phyloP scores from a whole-genome alignment of 371 early-diverging fungal genomes.

The Apophysomyces variabilis region DNA sequence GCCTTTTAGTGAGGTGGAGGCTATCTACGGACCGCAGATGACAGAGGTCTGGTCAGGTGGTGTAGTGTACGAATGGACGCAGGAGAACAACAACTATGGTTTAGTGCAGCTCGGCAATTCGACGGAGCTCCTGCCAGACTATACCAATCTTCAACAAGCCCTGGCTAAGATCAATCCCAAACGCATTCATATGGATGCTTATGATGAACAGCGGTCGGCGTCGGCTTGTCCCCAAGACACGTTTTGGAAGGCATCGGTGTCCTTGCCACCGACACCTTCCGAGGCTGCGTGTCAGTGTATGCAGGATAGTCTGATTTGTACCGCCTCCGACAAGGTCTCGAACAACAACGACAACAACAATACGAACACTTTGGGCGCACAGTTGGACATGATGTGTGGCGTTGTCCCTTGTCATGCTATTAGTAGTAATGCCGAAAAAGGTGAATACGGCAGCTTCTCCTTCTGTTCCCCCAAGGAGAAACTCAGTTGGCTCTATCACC shows the following conservation, averaged over 20 bases:
- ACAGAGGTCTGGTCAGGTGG: conserved; percentile 72
- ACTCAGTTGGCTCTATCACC: conserved; percentile 51
- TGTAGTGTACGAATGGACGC: conserved; percentile 80
- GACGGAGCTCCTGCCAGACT: conserved; percentile 47
- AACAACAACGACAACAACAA: conserved; percentile 27
- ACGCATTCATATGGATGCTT: conserved; percentile 54
- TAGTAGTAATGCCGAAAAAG: conserved; percentile 53
- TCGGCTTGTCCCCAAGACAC: conserved; percentile 60
- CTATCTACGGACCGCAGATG: conserved; percentile 79
- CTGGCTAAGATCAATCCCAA: conserved; percentile 45
- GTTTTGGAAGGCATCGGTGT: conserved; percentile 63
- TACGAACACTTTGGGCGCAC: conserved; percentile 27
- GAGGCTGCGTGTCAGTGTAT: conserved; percentile 71
- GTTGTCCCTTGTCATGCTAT: conserved; percentile 58
- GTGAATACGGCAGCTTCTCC: conserved; percentile 60
- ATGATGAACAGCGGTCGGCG: conserved; percentile 32
- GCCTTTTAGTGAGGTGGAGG: conserved; percentile 59
- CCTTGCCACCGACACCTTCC: conserved; percentile 74
- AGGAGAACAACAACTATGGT: conserved; percentile 82
- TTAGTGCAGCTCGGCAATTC: conserved; percentile 59
- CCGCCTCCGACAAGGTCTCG: conserved; percentile 50
- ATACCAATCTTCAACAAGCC: conserved; percentile 45
- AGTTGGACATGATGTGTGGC: conserved; percentile 60
- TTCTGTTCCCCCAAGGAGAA: conserved; percentile 57
- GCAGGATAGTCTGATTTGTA: conserved; percentile 65